Conservation (phyloP, 1,284 basidiomycete genomes). For the Ustanciosporium gigantosporum region DNA sequence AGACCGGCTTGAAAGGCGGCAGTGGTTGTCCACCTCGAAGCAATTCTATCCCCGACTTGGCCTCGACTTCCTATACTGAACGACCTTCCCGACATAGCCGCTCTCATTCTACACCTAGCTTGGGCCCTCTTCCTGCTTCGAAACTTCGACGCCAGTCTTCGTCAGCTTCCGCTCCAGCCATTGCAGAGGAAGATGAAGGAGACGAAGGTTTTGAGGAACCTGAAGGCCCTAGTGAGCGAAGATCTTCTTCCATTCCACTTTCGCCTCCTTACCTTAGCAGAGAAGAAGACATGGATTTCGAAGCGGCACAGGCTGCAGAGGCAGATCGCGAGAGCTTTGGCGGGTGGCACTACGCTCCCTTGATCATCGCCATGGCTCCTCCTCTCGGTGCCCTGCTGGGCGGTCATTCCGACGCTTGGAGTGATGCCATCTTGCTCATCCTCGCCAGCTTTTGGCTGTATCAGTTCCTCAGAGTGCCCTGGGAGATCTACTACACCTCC, state of each 20-base stretch:
- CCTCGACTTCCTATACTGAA: conserved; percentile 8
- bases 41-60: conserved; percentile 27
- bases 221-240: conserved; percentile 1
- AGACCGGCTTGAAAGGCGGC: conserved; percentile 70
- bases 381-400: conserved; percentile 49
- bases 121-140: conserved; percentile 9
- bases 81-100: conserved; percentile 16
- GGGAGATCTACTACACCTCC: conserved; percentile 34
- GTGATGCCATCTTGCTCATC: conserved; percentile 61
- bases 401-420: conserved; percentile 61
- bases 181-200: conserved; percentile 22
- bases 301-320: conserved; percentile 68
- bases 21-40: conserved; percentile 12
- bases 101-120: conserved; percentile 24
- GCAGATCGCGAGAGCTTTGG: conserved; percentile 29
- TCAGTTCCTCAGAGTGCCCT: conserved; percentile 48
- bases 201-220: background rate
- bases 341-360: conserved; percentile 52
- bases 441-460: conserved; percentile 61
- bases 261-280: conserved; percentile 67
- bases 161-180: conserved; percentile 18
- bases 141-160: conserved; percentile 9
- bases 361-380: conserved; percentile 48
- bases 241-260: conserved; percentile 13
- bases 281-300: conserved; percentile 65